These are phyloP conservation scores for Lipomyces kockii DNA, from an alignment of 805 yeast species.

Conservation along the genomic window DNA sequence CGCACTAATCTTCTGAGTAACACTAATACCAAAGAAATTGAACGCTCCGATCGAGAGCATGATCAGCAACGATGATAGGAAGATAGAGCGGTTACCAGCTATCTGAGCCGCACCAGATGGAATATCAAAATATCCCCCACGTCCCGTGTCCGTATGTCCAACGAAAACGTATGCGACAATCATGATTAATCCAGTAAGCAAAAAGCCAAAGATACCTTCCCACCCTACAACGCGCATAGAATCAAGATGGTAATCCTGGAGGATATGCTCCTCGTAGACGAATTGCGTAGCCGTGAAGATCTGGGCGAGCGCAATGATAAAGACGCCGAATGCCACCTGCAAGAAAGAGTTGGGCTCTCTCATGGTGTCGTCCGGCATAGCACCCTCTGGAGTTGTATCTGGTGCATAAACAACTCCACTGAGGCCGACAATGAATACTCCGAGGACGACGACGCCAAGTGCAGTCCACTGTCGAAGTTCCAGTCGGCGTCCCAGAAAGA, in stretches of 20 bases:
- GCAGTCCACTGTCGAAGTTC: constrained; percentile 70
- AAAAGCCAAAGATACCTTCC: constrained; percentile 72
- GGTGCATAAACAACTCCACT: constrained; percentile 56
- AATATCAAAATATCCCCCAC: constrained; percentile 60
- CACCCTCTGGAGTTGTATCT: constrained; percentile 22
- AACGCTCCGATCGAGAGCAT: constrained; percentile 75
- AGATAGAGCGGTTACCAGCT: constrained; percentile 49
- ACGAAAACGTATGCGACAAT: constrained; percentile 45
- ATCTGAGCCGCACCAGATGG: constrained; percentile 56
- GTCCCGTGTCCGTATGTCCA: constrained; percentile 44
- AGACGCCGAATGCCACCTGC: constrained; percentile 56
- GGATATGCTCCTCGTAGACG: constrained; percentile 74
- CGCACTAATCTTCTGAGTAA: constrained; percentile 69
- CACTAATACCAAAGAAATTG: constrained; percentile 72
- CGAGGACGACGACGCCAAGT: constrained; percentile 64
- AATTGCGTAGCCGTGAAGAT: constrained; percentile 76
- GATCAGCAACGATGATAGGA: constrained; percentile 61
- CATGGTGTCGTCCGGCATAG: constrained; percentile 12
- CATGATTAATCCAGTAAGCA: constrained; percentile 54
- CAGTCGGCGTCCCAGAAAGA: constrained; percentile 61
- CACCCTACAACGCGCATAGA: constrained; percentile 72
- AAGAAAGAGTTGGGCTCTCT: constrained; percentile 20
- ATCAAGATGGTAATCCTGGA: constrained; percentile 56
- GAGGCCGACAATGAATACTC: constrained; percentile 73
- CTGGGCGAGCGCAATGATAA: constrained; percentile 63